Evolutionary conservation across 1,139 yeast genomes (phyloP).

Genomic region (Diutina pseudorugosa): DNA sequence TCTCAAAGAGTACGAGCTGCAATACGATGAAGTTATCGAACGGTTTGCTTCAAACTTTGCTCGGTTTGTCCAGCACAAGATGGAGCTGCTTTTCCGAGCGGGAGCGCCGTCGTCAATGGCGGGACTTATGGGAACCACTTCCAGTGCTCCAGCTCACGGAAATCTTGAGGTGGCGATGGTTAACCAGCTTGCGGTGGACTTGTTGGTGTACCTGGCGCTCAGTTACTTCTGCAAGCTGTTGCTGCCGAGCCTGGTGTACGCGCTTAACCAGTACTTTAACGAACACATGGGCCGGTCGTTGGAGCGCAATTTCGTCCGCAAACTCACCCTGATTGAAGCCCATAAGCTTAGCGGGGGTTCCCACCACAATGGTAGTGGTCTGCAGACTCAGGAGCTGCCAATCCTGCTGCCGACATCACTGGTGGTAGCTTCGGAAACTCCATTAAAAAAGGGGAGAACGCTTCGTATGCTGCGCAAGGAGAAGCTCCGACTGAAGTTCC

Average conservation of each 20-base stretch:
- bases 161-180: neutral
- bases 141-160: neutral
- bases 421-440: neutral
- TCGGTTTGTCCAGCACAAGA: conserved; percentile 24
- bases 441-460: neutral
- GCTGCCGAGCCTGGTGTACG: neutral
- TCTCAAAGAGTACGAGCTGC: conserved; percentile 50
- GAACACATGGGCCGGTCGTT: neutral
- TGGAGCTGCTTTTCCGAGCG: conserved; percentile 17
- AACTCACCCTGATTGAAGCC: neutral
- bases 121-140: neutral
- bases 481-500: neutral
- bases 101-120: neutral
- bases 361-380: neutral
- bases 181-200: neutral
- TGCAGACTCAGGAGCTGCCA: neutral
- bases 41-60: conserved; percentile 41
- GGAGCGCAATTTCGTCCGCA: neutral
- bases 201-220: neutral
- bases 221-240: conserved; percentile 1
- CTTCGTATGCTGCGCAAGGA: neutral
- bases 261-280: neutral
- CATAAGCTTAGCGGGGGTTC: too few species aligned
- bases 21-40: conserved; percentile 46
- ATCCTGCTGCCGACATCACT: conserved; percentile 2